Evolutionary conservation across 2,329 filamentous ascomycete species (phyloP).

Genomic region (Ophiosphaerella narmari): DNA sequence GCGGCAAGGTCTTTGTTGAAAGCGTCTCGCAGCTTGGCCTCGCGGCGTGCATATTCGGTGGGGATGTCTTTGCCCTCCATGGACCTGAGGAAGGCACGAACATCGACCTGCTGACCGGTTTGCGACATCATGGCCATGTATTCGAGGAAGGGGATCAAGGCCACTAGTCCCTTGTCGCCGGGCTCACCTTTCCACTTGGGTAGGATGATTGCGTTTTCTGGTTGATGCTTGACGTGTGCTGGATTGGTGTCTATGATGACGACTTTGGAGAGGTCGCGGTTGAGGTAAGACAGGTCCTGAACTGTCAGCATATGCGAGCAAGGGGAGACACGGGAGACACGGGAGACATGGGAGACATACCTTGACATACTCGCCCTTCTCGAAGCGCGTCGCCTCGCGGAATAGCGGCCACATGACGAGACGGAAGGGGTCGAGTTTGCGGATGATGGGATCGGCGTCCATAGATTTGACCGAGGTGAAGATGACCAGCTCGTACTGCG

Average conservation of each 20-base stretch:
- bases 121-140: constrained; percentile 85
- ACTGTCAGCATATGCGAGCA: constrained; percentile 15
- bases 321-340: constrained; percentile 13
- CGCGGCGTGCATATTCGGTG: constrained; percentile 83
- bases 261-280: constrained; percentile 92
- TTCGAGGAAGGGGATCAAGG: constrained; percentile 93
- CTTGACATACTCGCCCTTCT: constrained; percentile 96
- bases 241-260: constrained; percentile 90
- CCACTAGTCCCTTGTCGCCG: constrained; percentile 83
- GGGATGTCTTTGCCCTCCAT: constrained; percentile 91
- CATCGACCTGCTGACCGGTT: constrained; percentile 71
- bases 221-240: constrained; percentile 81
- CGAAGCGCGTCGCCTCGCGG: constrained; percentile 95
- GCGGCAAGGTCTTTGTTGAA: constrained; percentile 78
- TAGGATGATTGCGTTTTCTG: constrained; percentile 93
- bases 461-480: constrained; percentile 88
- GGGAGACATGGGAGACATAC: constrained; percentile 51
- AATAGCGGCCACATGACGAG: constrained; percentile 95
- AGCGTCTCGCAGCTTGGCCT: constrained; percentile 81
- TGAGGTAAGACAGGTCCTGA: constrained; percentile 95
- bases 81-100: constrained; percentile 82
- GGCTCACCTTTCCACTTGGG: constrained; percentile 86
- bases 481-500: constrained; percentile 97
- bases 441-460: constrained; percentile 83
- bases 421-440: constrained; percentile 92